A percentile compares a stretch with the other conserved stretches of the same genome.
Evolutionary conservation across 2,329 filamentous ascomycete genomes (phyloP).

Genomic region (Penicillium rolfsii): DNA sequence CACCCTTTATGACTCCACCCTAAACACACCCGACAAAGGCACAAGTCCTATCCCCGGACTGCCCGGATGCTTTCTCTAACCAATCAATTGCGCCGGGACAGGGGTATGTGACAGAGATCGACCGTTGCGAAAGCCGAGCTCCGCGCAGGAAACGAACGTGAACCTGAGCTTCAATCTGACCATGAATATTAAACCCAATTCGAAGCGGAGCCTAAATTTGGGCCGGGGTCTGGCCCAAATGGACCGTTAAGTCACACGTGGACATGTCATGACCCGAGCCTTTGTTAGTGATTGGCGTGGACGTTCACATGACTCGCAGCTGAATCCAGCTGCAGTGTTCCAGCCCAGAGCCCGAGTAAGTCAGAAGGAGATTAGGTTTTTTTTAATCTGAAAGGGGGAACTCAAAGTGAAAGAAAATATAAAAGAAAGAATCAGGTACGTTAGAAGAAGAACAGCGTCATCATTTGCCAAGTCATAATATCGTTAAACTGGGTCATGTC

Average conservation of each 20-base stretch:
- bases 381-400: not conserved
- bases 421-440: not conserved
- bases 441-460: not conserved
- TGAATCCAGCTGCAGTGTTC: not conserved
- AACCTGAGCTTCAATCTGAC: not conserved
- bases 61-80: not conserved
- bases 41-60: conserved; percentile 6
- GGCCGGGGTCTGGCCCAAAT: not conserved
- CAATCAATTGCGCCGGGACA: conserved; percentile 13
- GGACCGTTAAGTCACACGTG: not conserved
- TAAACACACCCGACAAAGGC: not conserved
- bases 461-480: conserved; percentile 6
- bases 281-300: not conserved
- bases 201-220: not conserved
- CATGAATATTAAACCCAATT: not conserved
- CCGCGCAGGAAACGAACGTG: not conserved
- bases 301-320: not conserved
- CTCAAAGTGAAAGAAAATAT: not conserved
- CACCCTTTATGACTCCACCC: conserved; percentile 5
- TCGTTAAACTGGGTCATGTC: not conserved
- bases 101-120: not conserved
- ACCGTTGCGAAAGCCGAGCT: not conserved
- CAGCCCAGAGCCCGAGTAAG: not conserved
- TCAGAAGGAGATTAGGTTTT: not conserved
- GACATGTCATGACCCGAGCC: too few relatives aligned